Base-by-base conservation (phyloP, 805 yeast species). In the Cyberlindnera xylosilytica region DNA sequence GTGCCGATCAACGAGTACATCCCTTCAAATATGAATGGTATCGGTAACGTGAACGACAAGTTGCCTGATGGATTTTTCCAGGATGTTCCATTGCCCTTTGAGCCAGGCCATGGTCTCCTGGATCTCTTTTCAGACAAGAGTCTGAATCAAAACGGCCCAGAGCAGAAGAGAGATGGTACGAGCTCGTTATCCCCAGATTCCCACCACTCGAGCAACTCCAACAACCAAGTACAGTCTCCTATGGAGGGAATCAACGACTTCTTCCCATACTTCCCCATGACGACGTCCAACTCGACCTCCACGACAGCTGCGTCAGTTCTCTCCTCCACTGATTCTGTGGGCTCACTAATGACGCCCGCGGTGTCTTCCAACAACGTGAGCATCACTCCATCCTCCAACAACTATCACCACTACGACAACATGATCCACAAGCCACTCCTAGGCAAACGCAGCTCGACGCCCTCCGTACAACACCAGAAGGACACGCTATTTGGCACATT, bases 1-100 rank as follows among this genome's bases (percentile, higher is more conserved):
- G 58, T 66, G 3, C 70, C 72, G 5, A 33, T 66, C 15, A 64
- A 62, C 39, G 72, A 67, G 45, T 64, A 60, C 42, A 52, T 62
- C n/a, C 67, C 69, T 4, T 46, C 54, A 1, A 58, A 58, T 39
- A 47, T 58, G 9, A 51, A 52, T 33, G 68, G 63, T 8, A 51
- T 62, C 19, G 65, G 66, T 1, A 58, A 53, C 34, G 60, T 60
- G 15, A 59, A 49, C 30, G 57, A 50, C 27, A 42, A 38, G 7
- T 32, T 56, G 8, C 51, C 53, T 6, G 49, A 50, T 23, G 57
- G 52, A 4, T 52, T 57, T 31, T 56, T 62, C 34, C 63, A 57
- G 22, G 69, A 64, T 38, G 62, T 62, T 12, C 63, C 64, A 7
- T 34, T 60, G 11, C 65, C 64, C 4, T 64, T 62, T 46, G 65